Conservation (phyloP, 2,329 filamentous ascomycete genomes). For the Fusarium annulatum region DNA sequence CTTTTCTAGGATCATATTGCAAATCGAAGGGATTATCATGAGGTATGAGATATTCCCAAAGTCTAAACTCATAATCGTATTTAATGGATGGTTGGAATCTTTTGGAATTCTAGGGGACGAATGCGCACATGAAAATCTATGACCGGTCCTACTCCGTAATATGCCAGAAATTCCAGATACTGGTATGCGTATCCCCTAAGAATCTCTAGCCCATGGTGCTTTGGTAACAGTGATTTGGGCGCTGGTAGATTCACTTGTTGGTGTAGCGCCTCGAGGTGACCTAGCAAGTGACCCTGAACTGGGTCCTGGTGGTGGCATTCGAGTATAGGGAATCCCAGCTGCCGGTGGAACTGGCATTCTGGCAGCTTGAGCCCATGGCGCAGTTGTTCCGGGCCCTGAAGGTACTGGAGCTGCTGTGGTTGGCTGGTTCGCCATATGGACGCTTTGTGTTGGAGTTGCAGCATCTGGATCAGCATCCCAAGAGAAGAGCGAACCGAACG, state of each 20-base stretch:
- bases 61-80: not conserved
- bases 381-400: conserved; percentile 51
- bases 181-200: not conserved
- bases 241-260: conserved; percentile 47
- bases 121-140: conserved; percentile 31
- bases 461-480: conserved; percentile 78
- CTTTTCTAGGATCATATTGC: not conserved
- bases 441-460: conserved; percentile 57
- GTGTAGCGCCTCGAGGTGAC: conserved; percentile 30
- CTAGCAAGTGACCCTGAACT: conserved; percentile 43
- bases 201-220: conserved; percentile 59
- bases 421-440: conserved; percentile 70
- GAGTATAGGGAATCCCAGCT: conserved; percentile 55
- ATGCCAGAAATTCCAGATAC: not conserved
- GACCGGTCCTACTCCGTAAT: conserved; percentile 2
- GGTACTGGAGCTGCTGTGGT: conserved; percentile 38
- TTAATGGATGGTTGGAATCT: not conserved
- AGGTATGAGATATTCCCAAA: not conserved
- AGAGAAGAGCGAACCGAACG: conserved; percentile 82
- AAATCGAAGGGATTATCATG: not conserved
- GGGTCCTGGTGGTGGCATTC: conserved; percentile 48
- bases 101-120: conserved; percentile 1
- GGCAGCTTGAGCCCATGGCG: conserved; percentile 58
- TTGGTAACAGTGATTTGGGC: conserved; percentile 57
- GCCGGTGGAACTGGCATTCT: conserved; percentile 52